Percentiles rank a stretch among this genome's conserved stretches.
Evolutionary conservation across 2,329 filamentous ascomycete species (phyloP).

Genomic region (Botrytis hyacinthi): DNA sequence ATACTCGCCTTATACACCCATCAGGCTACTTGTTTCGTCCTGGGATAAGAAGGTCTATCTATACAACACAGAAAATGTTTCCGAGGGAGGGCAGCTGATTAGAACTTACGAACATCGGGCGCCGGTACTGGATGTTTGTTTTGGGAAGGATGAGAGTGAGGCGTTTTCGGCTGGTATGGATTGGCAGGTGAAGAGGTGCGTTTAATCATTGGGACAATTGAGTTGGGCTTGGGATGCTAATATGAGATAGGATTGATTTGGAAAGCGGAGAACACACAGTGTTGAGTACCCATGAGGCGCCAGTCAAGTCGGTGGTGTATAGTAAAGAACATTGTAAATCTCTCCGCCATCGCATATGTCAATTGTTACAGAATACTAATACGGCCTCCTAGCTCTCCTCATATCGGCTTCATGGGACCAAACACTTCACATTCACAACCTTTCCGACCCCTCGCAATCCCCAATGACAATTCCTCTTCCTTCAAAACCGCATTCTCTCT

Average conservation of each 20-base stretch:
- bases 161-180: slow-evolving; percentile 87
- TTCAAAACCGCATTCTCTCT: slow-evolving; percentile 85
- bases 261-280: slow-evolving; percentile 68
- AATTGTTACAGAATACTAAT: slow-evolving; percentile 18
- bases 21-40: slow-evolving; percentile 81
- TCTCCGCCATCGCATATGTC: not conserved
- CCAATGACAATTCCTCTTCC: slow-evolving; percentile 70
- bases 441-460: slow-evolving; percentile 49
- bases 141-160: slow-evolving; percentile 76
- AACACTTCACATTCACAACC: slow-evolving; percentile 80
- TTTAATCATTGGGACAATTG: not conserved
- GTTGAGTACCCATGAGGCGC: slow-evolving; percentile 73
- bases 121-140: slow-evolving; percentile 88
- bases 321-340: slow-evolving; percentile 65
- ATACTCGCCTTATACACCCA: slow-evolving; percentile 76
- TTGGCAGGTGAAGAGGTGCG: slow-evolving; percentile 74
- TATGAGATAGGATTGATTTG: slow-evolving; percentile 60
- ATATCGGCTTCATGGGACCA: slow-evolving; percentile 93
- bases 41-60: slow-evolving; percentile 93
- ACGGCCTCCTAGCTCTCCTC: slow-evolving; percentile 56
- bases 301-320: slow-evolving; percentile 82
- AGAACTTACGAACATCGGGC: slow-evolving; percentile 77
- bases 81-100: slow-evolving; percentile 58
- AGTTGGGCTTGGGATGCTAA: slow-evolving; percentile 14
- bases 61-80: slow-evolving; percentile 65